phyloP scores from a whole-genome alignment of 345 rosid species.

The Psidium guajava region DNA sequence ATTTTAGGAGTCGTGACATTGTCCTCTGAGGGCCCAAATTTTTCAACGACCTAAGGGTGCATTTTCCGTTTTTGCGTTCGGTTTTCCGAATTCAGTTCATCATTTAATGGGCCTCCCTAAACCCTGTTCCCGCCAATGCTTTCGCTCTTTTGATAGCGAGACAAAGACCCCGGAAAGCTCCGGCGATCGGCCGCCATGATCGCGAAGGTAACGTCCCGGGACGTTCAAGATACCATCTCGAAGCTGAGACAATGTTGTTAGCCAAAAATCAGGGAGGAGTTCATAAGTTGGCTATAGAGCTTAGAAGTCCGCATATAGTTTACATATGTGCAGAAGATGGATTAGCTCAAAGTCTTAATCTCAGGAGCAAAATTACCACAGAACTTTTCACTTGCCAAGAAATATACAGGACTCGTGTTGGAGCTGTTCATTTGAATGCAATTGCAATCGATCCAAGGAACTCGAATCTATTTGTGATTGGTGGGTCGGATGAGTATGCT shows the following conservation, averaged over 20 bases:
- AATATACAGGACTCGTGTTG: slow-evolving; percentile 19
- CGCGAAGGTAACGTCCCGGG: too few relatives aligned
- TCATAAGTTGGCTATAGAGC: slow-evolving; percentile 80
- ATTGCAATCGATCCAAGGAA: slow-evolving; percentile 78
- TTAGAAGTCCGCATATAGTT: slow-evolving; percentile 72
- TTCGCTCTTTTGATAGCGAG: too few relatives aligned
- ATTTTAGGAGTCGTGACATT: too few relatives aligned
- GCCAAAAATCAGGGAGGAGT: slow-evolving; percentile 54
- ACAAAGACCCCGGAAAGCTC: too few relatives aligned
- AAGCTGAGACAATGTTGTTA: slow-evolving; percentile 44
- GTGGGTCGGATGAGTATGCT: slow-evolving; percentile 66
- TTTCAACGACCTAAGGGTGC: too few relatives aligned
- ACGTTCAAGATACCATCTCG: too few relatives aligned
- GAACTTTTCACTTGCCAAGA: slow-evolving; percentile 61
- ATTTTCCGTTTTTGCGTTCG: too few relatives aligned
- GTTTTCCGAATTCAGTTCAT: too few relatives aligned
- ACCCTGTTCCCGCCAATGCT: too few relatives aligned
- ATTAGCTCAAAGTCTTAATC: slow-evolving; percentile 75
- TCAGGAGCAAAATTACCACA: slow-evolving; percentile 50
- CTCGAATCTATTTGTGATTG: slow-evolving; percentile 68
- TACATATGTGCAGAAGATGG: slow-evolving; percentile 96
- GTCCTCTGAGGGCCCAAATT: too few relatives aligned
- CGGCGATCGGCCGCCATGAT: too few relatives aligned
- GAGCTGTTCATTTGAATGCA: slow-evolving; percentile 43
- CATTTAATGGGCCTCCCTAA: too few relatives aligned